Evolutionary conservation across 805 yeast species (phyloP).

Genomic region (Candida lessepsii): DNA sequence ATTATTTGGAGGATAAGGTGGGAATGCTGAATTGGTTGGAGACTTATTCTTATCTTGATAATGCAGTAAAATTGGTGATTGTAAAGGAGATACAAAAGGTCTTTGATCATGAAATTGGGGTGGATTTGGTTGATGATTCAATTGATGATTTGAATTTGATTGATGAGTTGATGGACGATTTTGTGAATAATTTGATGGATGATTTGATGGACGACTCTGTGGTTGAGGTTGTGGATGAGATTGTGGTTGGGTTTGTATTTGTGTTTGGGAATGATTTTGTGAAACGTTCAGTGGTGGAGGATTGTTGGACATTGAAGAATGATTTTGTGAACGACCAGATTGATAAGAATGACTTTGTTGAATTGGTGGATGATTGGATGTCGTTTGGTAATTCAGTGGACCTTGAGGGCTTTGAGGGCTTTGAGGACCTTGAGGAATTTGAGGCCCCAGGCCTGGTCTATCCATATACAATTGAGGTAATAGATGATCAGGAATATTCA

Average conservation of each 20-base stretch:
- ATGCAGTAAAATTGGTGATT: slow-evolving; percentile 10
- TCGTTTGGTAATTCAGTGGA: not conserved
- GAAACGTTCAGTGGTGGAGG: slow-evolving; percentile 8
- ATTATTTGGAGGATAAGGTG: slow-evolving; percentile 10
- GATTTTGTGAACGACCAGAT: too few species aligned
- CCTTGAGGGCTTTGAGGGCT: not conserved
- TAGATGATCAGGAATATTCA: slow-evolving; percentile 25
- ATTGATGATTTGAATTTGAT: too few species aligned
- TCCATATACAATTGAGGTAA: slow-evolving; percentile 22
- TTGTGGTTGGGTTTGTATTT: too few species aligned
- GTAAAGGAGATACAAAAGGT: slow-evolving; percentile 4
- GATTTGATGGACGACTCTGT: too few species aligned
- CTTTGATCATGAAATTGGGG: too few species aligned
- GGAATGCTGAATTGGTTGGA: slow-evolving; percentile 1
- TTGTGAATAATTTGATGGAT: not conserved
- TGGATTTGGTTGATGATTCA: too few species aligned
- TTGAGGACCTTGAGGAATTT: not conserved
- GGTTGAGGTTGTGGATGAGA: too few species aligned
- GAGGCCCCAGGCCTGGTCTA: not conserved
- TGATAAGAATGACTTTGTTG: too few species aligned
- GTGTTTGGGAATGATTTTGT: not conserved
- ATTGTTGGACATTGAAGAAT: too few species aligned
- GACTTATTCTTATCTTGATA: slow-evolving; percentile 14
- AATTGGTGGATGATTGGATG: slow-evolving; percentile 9
- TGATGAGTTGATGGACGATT: not conserved